phyloP scores from a whole-genome alignment of 2,329 filamentous ascomycete species.

The Hymenoscyphus salicellus region DNA sequence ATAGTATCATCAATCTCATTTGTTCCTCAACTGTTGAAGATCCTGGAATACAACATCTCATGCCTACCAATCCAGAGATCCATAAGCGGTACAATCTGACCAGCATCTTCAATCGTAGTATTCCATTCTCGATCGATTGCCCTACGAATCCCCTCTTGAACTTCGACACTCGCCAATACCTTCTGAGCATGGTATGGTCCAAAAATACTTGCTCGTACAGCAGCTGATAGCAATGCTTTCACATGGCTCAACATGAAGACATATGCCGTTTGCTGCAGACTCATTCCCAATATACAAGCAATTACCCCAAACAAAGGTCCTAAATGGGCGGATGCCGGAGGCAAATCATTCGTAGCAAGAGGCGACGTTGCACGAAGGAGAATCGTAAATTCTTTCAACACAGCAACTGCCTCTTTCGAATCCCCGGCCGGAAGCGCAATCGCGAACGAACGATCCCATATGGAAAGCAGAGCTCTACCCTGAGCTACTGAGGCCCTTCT shows the following conservation, averaged over 20 bases:
- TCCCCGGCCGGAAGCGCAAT: conserved; percentile 35
- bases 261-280: conserved; percentile 63
- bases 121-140: conserved; percentile 61
- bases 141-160: conserved; percentile 56
- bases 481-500: conserved; percentile 72
- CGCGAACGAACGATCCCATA: conserved; percentile 72
- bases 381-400: conserved; percentile 30
- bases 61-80: conserved; percentile 82
- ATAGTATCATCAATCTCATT: background rate
- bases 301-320: conserved; percentile 69
- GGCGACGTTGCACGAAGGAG: conserved; percentile 28
- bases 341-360: conserved; percentile 31
- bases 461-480: conserved; percentile 67
- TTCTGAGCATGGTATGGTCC: conserved; percentile 78
- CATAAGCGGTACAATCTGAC: conserved; percentile 72
- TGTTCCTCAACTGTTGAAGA: conserved; percentile 69
- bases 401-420: conserved; percentile 24
- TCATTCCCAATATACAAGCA: conserved; percentile 58
- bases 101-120: conserved; percentile 61
- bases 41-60: conserved; percentile 78
- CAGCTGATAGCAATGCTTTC: conserved; percentile 72
- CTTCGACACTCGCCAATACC: conserved; percentile 59
- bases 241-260: conserved; percentile 74
- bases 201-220: conserved; percentile 72
- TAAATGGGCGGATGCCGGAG: conserved; percentile 60